Evolutionary conservation across 2,329 filamentous ascomycete species (phyloP), one percentile per base, ranked within the genome.

Genomic region (Teratosphaeria pseudoeucalypti): DNA sequence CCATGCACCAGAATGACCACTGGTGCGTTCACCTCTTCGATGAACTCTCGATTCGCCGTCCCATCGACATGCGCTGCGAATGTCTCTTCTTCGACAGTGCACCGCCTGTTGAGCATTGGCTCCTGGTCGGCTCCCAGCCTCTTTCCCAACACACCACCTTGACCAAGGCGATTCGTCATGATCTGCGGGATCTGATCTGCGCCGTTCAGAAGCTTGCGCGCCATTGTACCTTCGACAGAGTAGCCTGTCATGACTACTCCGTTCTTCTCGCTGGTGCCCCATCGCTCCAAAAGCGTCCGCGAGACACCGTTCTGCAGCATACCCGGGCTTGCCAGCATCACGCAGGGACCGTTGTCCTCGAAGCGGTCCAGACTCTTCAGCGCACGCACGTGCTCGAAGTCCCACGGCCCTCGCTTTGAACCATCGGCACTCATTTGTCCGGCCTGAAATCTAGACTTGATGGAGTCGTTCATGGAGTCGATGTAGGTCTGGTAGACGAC

Each of bases 161-260:
- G 52, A 3, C 19, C 34, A 62, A 57, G 60, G 60, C 62, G 63
- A 19, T 67, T 65, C 52, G 86, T 90, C 86, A 96, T 97, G 68
- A 97, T 88, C 0, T 92, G 92, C 61, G 91, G 91, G 60, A 99
- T 97, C 68, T 91, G 87, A 62, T 96, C 92, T 0, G 94, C 94
- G 71, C 97, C 94, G 65, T 92, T 90, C 63, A 99, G 89, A 9
- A 55, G 53, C 68, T 94, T 86, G 74, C 96, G 92, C 3, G 91
- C 94, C 92, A 99, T 97, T 0, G 94, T 99, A 6, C 94, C 94
- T 75, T 99, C 94, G 7, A 99, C 92, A 62, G 91, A 96, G 77
- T 99, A 99, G 71, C 94, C 94, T 0, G 94, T 99, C 74, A 99
- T 96, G 67, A 99, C 89, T 52, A 99, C 90, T n/a, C 92, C 94